Evolutionary conservation across 2,329 filamentous ascomycete genomes (phyloP).

Genomic region (Aciculosporium take): DNA sequence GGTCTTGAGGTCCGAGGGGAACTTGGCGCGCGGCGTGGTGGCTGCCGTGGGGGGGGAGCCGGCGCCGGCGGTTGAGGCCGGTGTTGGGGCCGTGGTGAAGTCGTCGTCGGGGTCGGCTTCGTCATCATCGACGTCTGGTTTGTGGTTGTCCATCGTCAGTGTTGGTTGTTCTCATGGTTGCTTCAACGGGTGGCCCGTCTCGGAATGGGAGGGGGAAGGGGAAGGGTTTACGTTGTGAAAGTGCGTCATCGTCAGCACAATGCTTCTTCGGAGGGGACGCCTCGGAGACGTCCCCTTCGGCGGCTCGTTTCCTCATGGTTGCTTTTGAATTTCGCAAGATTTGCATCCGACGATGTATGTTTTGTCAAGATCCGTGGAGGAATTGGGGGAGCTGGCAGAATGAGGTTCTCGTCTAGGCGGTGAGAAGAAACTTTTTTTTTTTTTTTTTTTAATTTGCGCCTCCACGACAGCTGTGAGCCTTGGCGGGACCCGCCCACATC

Average conservation of each 20-base stretch:
- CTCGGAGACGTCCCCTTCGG: slow-evolving; percentile 11
- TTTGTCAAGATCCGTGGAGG: not conserved
- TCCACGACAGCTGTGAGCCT: slow-evolving; percentile 9
- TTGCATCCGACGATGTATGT: too few relatives aligned
- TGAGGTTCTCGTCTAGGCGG: slow-evolving; percentile 17
- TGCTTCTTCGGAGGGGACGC: slow-evolving; percentile 16
- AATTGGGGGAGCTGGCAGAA: slow-evolving; percentile 17
- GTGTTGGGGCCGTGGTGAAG: slow-evolving; percentile 17
- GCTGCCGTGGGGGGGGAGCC: slow-evolving; percentile 20
- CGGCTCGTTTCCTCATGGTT: slow-evolving; percentile 21
- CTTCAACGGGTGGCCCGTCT: too few relatives aligned
- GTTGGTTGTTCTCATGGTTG: not conserved
- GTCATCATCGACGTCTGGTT: slow-evolving; percentile 4
- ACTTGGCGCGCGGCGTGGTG: slow-evolving; percentile 34
- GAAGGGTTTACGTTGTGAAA: slow-evolving; percentile 14
- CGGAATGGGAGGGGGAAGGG: too few relatives aligned
- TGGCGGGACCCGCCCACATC: not conserved
- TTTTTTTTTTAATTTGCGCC: too few relatives aligned
- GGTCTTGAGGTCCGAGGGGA: slow-evolving; percentile 61
- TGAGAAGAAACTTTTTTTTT: slow-evolving; percentile 16
- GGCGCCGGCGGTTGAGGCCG: slow-evolving; percentile 17
- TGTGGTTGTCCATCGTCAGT: not conserved
- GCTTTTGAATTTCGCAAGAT: not conserved
- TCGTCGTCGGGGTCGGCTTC: slow-evolving; percentile 22
- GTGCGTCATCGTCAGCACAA: slow-evolving; percentile 9